Evolutionary conservation across 306 rosid species (phyloP).

Genomic region (Cajanus cajan): DNA sequence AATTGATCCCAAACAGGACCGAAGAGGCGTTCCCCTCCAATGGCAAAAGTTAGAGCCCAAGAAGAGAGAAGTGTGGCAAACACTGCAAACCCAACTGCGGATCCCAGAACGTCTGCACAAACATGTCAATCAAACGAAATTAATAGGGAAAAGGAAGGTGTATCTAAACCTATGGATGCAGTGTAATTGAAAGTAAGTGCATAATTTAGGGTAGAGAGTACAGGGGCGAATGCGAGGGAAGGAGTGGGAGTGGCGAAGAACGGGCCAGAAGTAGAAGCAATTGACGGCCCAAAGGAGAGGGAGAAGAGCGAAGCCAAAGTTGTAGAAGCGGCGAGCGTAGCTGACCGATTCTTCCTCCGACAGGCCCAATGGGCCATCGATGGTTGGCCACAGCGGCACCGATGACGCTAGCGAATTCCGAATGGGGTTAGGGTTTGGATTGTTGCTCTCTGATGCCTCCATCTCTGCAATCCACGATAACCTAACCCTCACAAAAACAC

Average conservation of each 20-base stretch:
- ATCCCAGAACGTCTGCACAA: constrained; percentile 59
- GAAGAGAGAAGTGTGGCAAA: constrained; percentile 60
- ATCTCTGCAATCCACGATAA: not conserved
- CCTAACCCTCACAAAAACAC: not conserved
- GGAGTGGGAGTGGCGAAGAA: constrained; percentile 70
- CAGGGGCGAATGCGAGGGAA: constrained; percentile 83
- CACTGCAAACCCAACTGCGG: constrained; percentile 75
- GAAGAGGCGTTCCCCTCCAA: constrained; percentile 79
- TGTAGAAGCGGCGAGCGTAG: constrained; percentile 77
- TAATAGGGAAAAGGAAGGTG: not conserved
- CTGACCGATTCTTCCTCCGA: constrained; percentile 77
- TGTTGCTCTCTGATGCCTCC: constrained; percentile 20
- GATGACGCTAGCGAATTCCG: constrained; percentile 40
- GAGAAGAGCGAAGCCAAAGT: constrained; percentile 75
- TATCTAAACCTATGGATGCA: constrained; percentile 1
- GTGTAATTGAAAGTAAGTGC: not conserved
- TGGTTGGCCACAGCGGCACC: constrained; percentile 72
- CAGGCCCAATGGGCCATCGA: constrained; percentile 74
- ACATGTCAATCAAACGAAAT: constrained; percentile 15
- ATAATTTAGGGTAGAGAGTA: not conserved
- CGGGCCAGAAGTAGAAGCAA: constrained; percentile 99
- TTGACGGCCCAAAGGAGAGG: constrained; percentile 96
- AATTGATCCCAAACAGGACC: constrained; percentile 87
- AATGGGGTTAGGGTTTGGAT: constrained; percentile 22
- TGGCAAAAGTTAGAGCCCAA: constrained; percentile 83